phyloP scores from a whole-genome alignment of 306 rosid genomes.

The Dalbergia oliveri region DNA sequence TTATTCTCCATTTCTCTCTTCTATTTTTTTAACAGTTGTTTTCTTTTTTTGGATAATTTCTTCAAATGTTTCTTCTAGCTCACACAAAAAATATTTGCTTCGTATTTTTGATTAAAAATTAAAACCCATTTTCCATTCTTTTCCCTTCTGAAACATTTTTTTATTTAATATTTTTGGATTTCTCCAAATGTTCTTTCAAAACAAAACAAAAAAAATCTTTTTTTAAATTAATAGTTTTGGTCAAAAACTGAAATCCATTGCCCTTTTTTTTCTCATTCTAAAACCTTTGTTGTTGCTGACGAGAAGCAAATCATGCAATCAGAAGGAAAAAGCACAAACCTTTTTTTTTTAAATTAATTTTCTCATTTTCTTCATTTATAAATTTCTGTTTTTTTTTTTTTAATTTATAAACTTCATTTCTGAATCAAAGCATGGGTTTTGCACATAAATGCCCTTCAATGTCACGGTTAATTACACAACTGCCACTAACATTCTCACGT shows the following conservation, averaged over 20 bases:
- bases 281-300: not conserved
- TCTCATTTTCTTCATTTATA: not conserved
- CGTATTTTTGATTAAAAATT: no score
- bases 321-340: slow-evolving; percentile 3
- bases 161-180: no score
- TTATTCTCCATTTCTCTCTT: not conserved
- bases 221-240: not conserved
- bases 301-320: slow-evolving; percentile 22
- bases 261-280: not conserved
- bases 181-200: not conserved
- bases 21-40: not conserved
- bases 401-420: not conserved
- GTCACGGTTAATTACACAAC: not conserved
- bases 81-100: not conserved
- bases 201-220: not conserved
- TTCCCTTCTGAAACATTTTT: not conserved
- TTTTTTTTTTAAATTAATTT: not conserved
- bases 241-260: not conserved
- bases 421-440: not conserved
- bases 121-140: no score
- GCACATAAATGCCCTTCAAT: not conserved
- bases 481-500: slow-evolving; percentile 42
- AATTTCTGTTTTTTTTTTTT: not conserved
- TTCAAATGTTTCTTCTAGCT: not conserved
- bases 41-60: not conserved